phyloP scores from a whole-genome alignment of 2,329 filamentous ascomycete species.

The Epichloe brachyelytri region DNA sequence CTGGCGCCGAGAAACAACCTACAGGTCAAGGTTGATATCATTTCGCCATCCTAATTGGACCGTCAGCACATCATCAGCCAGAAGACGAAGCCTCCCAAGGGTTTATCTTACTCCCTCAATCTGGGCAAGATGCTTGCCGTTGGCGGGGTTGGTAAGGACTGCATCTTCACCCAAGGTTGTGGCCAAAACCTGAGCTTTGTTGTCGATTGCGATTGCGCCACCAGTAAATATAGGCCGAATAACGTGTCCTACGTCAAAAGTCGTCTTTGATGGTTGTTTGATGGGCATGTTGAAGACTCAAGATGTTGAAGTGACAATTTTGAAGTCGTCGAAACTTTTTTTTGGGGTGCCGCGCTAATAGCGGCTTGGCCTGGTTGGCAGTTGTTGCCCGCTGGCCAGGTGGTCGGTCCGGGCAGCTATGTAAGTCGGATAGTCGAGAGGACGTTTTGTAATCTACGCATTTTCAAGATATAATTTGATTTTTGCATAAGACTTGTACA shows the following conservation, averaged over 20 bases:
- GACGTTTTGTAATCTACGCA: no score
- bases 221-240: constrained; percentile 92
- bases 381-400: background rate
- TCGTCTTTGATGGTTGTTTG: constrained; percentile 62
- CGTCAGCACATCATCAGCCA: background rate
- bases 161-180: constrained; percentile 88
- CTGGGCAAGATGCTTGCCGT: constrained; percentile 67
- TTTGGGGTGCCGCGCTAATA: background rate
- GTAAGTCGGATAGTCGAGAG: no score
- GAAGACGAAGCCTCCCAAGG: background rate
- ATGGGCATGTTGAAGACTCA: constrained; percentile 33
- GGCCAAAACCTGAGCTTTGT: constrained; percentile 68
- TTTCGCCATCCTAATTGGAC: constrained; percentile 54
- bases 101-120: constrained; percentile 62
- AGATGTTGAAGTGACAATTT: background rate
- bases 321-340: constrained; percentile 5
- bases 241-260: constrained; percentile 71
- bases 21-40: constrained; percentile 63
- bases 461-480: no score
- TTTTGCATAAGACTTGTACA: accelerated
- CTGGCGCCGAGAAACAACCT: constrained; percentile 10
- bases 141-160: constrained; percentile 71
- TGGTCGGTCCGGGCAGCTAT: background rate
- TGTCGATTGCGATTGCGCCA: constrained; percentile 72
- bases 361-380: background rate